A percentile compares a stretch with the other conserved stretches of the same genome.
Conservation (phyloP, 2,329 filamentous ascomycete species). For the Cercospora beticola region DNA sequence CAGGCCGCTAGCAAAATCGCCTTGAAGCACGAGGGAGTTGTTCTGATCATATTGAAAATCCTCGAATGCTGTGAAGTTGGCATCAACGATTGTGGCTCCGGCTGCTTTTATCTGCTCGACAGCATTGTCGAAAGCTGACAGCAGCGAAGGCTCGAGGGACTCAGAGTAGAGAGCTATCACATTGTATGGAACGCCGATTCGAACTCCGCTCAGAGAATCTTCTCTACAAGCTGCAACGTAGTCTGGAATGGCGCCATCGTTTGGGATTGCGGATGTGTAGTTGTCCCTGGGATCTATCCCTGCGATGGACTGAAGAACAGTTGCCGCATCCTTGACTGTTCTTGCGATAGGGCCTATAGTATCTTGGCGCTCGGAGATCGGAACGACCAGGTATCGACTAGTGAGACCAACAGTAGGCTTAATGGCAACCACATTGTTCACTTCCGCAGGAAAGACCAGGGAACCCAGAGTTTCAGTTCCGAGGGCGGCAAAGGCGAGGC, state of each 20-base stretch:
- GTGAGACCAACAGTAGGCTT: slow-evolving; percentile 25
- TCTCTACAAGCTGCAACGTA: slow-evolving; percentile 59
- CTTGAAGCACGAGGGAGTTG: neutral
- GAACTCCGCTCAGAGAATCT: slow-evolving; percentile 52
- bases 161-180: neutral
- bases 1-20: slow-evolving; percentile 8
- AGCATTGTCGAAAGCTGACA: slow-evolving; percentile 10
- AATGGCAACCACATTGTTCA: slow-evolving; percentile 19
- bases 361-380: slow-evolving; percentile 15
- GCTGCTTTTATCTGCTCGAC: slow-evolving; percentile 15
- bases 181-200: slow-evolving; percentile 28
- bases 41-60: slow-evolving; percentile 8
- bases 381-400: slow-evolving; percentile 17
- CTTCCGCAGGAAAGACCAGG: slow-evolving; percentile 11
- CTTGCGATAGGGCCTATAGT: slow-evolving; percentile 20
- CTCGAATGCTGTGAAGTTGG: slow-evolving; percentile 13
- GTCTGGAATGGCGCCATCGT: slow-evolving; percentile 51
- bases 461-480: slow-evolving; percentile 21
- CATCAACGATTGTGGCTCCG: slow-evolving; percentile 12
- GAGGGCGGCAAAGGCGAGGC: slow-evolving; percentile 39
- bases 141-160: slow-evolving; percentile 41
- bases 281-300: slow-evolving; percentile 11
- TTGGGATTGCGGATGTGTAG: slow-evolving; percentile 36
- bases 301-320: slow-evolving; percentile 17
- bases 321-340: slow-evolving; percentile 22